Base-by-base conservation (phyloP, 1,139 yeast species). In the Nakaseomyces bracarensis region DNA sequence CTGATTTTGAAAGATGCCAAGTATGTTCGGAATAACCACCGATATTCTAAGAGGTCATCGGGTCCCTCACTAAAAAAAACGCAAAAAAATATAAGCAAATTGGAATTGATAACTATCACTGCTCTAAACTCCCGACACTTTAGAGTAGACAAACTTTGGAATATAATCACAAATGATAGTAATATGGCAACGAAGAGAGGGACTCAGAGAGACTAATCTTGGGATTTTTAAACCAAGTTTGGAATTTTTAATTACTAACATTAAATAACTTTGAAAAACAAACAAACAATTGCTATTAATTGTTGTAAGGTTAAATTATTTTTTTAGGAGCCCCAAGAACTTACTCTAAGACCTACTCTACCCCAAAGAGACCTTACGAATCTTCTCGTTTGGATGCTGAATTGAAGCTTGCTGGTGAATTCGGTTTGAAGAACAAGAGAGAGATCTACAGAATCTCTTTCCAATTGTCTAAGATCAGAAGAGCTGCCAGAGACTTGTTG, bases 401-500 rank as follows among this genome's bases (percentile, higher is more conserved):
- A 77, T 84, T 91, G 72, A 87, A 91, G 77, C 84, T 91, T 68
- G 96, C 95, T 67, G 98, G 98, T 80, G 98, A 91, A 77, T 91
- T 75, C 83, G 99, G 98, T 80, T 83, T 91, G 70, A 89, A 87
- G 79, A 91, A 93, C 96, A 91, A 91, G 89, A 86, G 94, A 72
- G 98, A 91, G 77, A 86, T 91, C 38, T 54, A 54, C 57, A 54
- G 59, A 54, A 55, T 55, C 49, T 54, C 96, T 46, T 86, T 82
- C 82, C 96, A 91, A 77, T 86, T 91, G 70, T 91, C 99, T 59
- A 91, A 91, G 83, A 91, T 91, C 71, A 91, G 99, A 80, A 87
- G 98, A 80, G 98, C 98, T 71, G 99, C 99, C 69, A 95, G 99
- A 83, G 97, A 93, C 70, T 80, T 91, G 68, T 83, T 91, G 75